A percentile compares a stretch with the other conserved stretches of the same genome.
These are phyloP conservation scores for Picea abies DNA, from an alignment of 83 land plant species.

Conservation along the genomic window DNA sequence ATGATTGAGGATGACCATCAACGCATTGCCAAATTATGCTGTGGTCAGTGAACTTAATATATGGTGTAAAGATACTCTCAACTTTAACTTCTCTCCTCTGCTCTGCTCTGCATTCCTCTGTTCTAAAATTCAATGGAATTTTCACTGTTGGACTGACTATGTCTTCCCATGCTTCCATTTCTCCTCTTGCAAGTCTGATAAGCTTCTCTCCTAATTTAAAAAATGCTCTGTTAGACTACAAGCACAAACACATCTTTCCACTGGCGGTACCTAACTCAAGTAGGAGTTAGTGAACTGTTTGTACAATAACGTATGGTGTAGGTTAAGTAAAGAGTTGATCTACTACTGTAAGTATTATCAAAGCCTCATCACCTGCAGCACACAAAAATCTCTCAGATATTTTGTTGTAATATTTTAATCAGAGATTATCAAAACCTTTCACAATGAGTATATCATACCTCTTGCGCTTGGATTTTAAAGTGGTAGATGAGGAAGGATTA, in stretches of 20 bases:
- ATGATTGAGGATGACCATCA: not conserved
- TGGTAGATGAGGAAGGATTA: conserved; percentile 62
- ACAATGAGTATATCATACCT: conserved; percentile 31
- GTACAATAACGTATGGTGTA: not conserved
- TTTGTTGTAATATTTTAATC: not conserved
- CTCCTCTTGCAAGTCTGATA: not conserved
- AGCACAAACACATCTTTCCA: conserved; percentile 3
- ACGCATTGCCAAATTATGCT: not conserved
- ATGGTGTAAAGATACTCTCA: not conserved
- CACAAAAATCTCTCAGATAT: not conserved
- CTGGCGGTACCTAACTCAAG: not conserved
- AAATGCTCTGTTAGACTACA: not conserved
- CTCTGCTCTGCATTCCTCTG: not conserved
- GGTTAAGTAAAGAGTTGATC: not conserved
- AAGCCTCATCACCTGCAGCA: conserved; percentile 10
- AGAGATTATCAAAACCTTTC: not conserved
- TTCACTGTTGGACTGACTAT: not conserved
- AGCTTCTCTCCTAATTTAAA: conserved; percentile 8
- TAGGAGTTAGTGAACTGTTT: not conserved
- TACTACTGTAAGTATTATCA: not conserved
- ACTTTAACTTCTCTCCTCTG: not conserved
- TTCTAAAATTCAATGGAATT: not conserved
- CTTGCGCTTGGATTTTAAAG: conserved; percentile 66
- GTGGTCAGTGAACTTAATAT: not conserved
- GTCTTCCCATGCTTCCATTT: not conserved